Base-by-base conservation (phyloP, 1,284 basidiomycete species). In the Trametes sp. region DNA sequence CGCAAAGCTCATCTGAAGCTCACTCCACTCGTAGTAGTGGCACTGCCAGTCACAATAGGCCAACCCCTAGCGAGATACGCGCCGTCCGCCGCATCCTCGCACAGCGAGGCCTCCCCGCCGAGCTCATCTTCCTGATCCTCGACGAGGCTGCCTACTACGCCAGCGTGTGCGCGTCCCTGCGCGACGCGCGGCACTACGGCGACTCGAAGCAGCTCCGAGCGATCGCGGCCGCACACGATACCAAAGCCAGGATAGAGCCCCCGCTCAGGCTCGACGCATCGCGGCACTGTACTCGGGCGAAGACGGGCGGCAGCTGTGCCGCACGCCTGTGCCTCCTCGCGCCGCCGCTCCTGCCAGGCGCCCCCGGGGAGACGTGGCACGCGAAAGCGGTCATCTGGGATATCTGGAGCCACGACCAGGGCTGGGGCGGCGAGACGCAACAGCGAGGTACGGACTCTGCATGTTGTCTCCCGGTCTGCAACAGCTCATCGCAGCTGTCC, bases 321-420 rank as follows among this genome's bases (percentile, higher is more conserved):
- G 55, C 65, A 4, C 36, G 31, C 16, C 52, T 58, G n/a, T 59
- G 57, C 48, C 24, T 66, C 46, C 21, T 61, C 42, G 48, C 36
- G 1, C 48, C 56, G 13, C 56, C 61, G 13, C 9, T 66, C 2
- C 61, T 59, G 2, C 44, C 38, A 1, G 36, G 38, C 13, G 41
- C 11, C 1, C 49, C 46, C 21, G 61, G 46, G 24, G 55, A 56
- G 52, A 50, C 23, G 26, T 63, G 55, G 53, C 53, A 55, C 31
- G 55, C 49, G 29, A 52, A 33, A 31, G 54, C 38, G 29, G 54
- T 63, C 36, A n/a, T 29, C 19, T 66, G 61, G 65, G 41, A 46
- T 0, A n/a, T 66, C 55, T 48, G 48, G 31, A 48, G 61, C 28
- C 64, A 46, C n/a, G 64, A 66, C 29, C 61, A 66, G 28, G 64